Conservation (phyloP, 164 flowering plant species). For the Magnolia officinalis region DNA sequence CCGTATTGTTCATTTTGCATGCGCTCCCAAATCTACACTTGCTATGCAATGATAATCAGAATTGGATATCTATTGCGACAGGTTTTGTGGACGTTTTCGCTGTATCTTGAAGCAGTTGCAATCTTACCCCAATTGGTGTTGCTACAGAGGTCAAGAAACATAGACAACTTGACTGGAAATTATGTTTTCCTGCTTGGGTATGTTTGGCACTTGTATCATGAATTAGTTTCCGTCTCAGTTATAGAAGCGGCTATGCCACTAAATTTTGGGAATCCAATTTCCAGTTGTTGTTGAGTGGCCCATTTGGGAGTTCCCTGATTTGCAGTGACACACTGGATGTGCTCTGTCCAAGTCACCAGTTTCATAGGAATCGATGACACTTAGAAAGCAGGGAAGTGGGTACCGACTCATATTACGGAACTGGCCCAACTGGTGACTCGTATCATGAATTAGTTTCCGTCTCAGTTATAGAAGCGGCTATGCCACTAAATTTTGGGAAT, state of each 20-base stretch:
- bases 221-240: not conserved
- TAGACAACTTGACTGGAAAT: conserved; percentile 58
- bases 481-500: not conserved
- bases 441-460: not conserved
- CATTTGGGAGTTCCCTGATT: not conserved
- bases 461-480: not conserved
- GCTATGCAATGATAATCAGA: not conserved
- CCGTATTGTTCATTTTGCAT: not conserved
- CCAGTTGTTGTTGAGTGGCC: not conserved
- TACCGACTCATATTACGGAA: not conserved
- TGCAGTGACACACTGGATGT: not conserved
- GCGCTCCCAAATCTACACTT: not conserved
- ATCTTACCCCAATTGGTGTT: conserved; percentile 60
- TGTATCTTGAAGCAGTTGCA: conserved; percentile 63
- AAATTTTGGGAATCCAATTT: not conserved
- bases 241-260: not conserved
- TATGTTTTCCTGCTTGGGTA: conserved; percentile 68
- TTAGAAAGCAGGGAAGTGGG: not conserved
- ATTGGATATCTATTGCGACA: conserved; percentile 9
- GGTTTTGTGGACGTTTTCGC: conserved; percentile 54
- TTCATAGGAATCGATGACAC: not conserved
- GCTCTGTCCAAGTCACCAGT: not conserved
- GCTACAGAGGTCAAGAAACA: conserved; percentile 51
- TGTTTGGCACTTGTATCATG: conserved; percentile 8
- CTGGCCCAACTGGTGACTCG: not conserved